Evolutionary conservation across 2,329 filamentous ascomycete species (phyloP), one percentile per base, ranked within the genome.

Genomic region (Neopestalotiopsis sp.): DNA sequence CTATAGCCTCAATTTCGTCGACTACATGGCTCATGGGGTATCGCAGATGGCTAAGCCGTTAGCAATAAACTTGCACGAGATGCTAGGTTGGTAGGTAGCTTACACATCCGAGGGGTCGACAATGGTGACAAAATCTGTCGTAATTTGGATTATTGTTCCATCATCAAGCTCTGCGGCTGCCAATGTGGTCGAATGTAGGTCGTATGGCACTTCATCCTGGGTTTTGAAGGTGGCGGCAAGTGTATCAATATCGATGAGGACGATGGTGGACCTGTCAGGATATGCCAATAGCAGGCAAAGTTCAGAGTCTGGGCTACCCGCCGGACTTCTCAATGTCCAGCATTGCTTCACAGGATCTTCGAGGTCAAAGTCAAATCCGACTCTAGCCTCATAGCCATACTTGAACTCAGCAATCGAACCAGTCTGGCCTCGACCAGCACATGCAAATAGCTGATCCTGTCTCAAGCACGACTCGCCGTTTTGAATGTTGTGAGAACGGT

Each of bases 401-500:
- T 92, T 87, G 70, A 93, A 84, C 75, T 95, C 92, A 3, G 89
- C 88, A 30, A 95, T 82, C 7, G 87, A 86, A 10, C 92, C 92
- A 38, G 85, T 86, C 1, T 81, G 79, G 0, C 90, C 90, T 72
- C 88, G 88, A 0, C 91, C 90, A 24, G 90, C 90, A 58, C 90
- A 91, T 28, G 88, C 87, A 78, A 92, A 94, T 14, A 94, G 76
- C 30, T 86, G 84, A 73, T 91, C 88, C n/a, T 82, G 83, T 34
- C 73, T 66, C 67, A 74, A 72, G 73, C 75, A 67, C 76, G 71
- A 69, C 74, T 72, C 69, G 71, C 70, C 65, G 61, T 67, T 68
- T 49, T 69, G 71, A n/a, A 67, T 63, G 71, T 61, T 79, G 69
- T 40, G 79, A 74, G 61, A 79, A 77, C 74, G 77, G 69, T 65